These are phyloP conservation scores for Batkoa obscura DNA, from an alignment of 371 early-diverging fungal genomes.

Conservation along the genomic window DNA sequence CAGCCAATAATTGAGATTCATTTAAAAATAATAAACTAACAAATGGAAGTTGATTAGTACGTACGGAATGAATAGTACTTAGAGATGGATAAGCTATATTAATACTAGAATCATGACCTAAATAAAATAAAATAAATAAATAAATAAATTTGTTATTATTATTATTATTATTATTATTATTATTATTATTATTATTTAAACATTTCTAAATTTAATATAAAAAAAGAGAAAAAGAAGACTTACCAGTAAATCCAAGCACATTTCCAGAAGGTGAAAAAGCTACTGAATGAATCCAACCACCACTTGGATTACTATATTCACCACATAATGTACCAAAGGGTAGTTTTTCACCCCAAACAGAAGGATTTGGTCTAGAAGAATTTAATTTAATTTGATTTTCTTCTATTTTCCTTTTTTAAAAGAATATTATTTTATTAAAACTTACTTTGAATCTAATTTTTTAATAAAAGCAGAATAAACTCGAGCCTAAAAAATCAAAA, in stretches of 20 bases:
- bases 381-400: background rate
- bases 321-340: slow-evolving; percentile 86
- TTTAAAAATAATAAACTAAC: slow-evolving; percentile 57
- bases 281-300: slow-evolving; percentile 88
- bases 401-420: background rate
- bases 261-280: slow-evolving; percentile 87
- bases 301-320: slow-evolving; percentile 56
- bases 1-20: slow-evolving; percentile 59
- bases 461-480: slow-evolving; percentile 92
- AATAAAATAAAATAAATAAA: background rate
- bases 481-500: slow-evolving; percentile 34
- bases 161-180: too few relatives aligned
- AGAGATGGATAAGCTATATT: slow-evolving; percentile 47
- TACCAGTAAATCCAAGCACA: slow-evolving; percentile 63
- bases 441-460: slow-evolving; percentile 75
- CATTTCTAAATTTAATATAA: too few relatives aligned
- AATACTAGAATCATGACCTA: slow-evolving; percentile 68
- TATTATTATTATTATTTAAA: too few relatives aligned
- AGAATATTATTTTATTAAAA: background rate
- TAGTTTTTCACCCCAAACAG: slow-evolving; percentile 84
- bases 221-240: too few relatives aligned
- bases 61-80: slow-evolving; percentile 36
- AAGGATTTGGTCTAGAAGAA: slow-evolving; percentile 32
- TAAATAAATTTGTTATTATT: slow-evolving; percentile 1
- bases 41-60: slow-evolving; percentile 51